Evolutionary conservation across 164 flowering plant genomes (phyloP), one percentile per base, ranked within the genome.

Genomic region (Vitis vinifera): DNA sequence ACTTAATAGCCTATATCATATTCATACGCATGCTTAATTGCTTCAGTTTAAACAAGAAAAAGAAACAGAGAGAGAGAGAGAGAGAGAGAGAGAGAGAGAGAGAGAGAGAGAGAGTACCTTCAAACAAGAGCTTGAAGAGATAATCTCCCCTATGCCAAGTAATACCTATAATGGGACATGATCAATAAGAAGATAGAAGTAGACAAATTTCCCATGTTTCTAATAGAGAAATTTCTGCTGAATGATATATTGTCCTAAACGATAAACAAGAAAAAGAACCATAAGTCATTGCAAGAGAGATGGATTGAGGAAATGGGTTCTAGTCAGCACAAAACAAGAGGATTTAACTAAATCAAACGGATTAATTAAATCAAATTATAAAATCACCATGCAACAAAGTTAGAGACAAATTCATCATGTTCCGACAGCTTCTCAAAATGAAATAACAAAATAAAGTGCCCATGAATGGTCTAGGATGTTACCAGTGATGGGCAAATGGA

Each of bases 401-500:
- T 37, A 37, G 44, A 37, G 44, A 37, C 44, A 1, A 37, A 37
- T 37, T 37, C 44, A 37, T 37, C 44, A 37, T 6, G 44, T 37
- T 37, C 44, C 7, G 0, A 37, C 44, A 37, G 44, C 44, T 37
- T 37, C 44, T 4, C 44, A 37, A 19, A 37, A 57, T n/a, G 31
- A 31, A 37, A 11, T 30, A 37, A 56, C 10, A 11, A 57, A 31
- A 55, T 12, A 14, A 27, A 16, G 49, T 17, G 47, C 49, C 12
- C 27, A 51, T 9, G 31, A 55, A n/a, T 64, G 14, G 64, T 64
- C 15, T 15, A 62, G 17, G 50, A 62, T 30, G 50, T 79, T 89
- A 94, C 99, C 94, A 94, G 78, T 58, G 99, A 92, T 49, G 99
- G 99, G 75, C 99, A 94, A 50, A 91, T 77, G 37, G 99, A 94